Conservation (phyloP, 192 early-diverging fungal species). For the Coemansia sp. region DNA sequence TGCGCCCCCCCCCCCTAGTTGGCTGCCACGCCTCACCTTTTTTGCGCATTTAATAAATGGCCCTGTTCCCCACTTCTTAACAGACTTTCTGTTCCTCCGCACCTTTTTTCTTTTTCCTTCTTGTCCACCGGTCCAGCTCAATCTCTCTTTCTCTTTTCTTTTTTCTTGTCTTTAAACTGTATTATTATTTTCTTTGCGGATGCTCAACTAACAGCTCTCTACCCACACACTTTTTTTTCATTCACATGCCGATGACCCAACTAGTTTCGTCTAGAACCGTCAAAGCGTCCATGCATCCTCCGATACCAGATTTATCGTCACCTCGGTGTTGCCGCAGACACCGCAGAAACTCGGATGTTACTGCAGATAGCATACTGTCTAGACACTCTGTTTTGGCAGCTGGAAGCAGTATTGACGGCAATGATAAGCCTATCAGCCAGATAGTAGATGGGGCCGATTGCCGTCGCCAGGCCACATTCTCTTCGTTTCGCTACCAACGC, state of each 20-base stretch:
- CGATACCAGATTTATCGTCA: slow-evolving; percentile 14
- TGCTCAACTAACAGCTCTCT: slow-evolving; percentile 2
- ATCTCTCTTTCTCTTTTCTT: slow-evolving; percentile 3
- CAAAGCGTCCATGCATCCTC: slow-evolving; percentile 2
- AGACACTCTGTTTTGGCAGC: slow-evolving; percentile 12
- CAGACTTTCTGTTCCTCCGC: slow-evolving; percentile 1
- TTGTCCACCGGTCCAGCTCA: not conserved
- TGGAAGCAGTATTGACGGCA: slow-evolving; percentile 6
- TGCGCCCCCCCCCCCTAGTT: not conserved
- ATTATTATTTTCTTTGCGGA: not conserved
- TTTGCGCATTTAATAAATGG: not conserved
- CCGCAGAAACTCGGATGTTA: slow-evolving; percentile 40
- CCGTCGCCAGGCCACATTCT: slow-evolving; percentile 3
- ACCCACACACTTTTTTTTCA: not conserved
- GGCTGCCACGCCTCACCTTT: not conserved
- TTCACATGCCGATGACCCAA: slow-evolving; percentile 12
- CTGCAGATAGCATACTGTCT: slow-evolving; percentile 18
- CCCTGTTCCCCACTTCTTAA: slow-evolving; percentile 4
- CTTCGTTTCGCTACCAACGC: not conserved
- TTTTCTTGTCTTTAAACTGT: slow-evolving; percentile 1
- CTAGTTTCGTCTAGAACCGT: not conserved
- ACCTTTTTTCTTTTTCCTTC: not conserved
- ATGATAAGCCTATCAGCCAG: not conserved
- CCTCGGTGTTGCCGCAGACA: slow-evolving; percentile 34
- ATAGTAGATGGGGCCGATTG: not conserved